Conservation (phyloP, 1,284 basidiomycete species). For the Meripilus lineatus region DNA sequence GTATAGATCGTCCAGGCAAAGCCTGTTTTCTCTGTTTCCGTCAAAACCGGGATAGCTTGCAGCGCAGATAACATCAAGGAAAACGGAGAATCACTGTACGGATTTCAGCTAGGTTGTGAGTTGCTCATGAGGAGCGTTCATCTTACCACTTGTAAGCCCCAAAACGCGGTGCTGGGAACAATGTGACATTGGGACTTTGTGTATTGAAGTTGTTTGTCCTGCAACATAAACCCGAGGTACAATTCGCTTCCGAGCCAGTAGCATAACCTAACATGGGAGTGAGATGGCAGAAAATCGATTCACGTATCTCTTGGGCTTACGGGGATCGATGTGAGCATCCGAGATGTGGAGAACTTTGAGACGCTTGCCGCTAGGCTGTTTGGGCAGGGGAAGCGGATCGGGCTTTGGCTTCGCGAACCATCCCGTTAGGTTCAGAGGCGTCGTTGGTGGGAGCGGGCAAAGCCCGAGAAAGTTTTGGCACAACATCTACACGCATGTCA, state of each 20-base stretch:
- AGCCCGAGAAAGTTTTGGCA: constrained; percentile 50
- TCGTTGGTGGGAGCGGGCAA: constrained; percentile 47
- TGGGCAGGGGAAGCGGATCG: constrained; percentile 49
- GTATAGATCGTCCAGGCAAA: constrained; percentile 72
- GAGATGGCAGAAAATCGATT: not conserved
- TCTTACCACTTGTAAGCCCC: constrained; percentile 57
- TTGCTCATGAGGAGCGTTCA: not conserved
- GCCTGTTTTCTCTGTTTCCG: constrained; percentile 53
- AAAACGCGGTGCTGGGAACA: constrained; percentile 61
- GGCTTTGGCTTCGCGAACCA: constrained; percentile 72
- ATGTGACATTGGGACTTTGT: constrained; percentile 42
- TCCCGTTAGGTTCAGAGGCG: constrained; percentile 45
- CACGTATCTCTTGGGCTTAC: constrained; percentile 27
- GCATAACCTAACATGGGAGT: constrained; percentile 46
- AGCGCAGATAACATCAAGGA: constrained; percentile 59
- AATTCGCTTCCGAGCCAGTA: constrained; percentile 71
- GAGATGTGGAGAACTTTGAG: constrained; percentile 75
- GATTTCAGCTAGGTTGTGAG: constrained; percentile 4
- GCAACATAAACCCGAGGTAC: constrained; percentile 71
- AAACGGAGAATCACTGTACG: constrained; percentile 62
- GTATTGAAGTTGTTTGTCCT: constrained; percentile 51
- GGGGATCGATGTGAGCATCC: constrained; percentile 76
- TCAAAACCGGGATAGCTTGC: constrained; percentile 62
- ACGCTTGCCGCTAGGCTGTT: constrained; percentile 54
- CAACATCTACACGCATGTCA: constrained; percentile 35